Evolutionary conservation across 1,284 basidiomycete genomes (phyloP).

Genomic region (Coriolopsis trogii): DNA sequence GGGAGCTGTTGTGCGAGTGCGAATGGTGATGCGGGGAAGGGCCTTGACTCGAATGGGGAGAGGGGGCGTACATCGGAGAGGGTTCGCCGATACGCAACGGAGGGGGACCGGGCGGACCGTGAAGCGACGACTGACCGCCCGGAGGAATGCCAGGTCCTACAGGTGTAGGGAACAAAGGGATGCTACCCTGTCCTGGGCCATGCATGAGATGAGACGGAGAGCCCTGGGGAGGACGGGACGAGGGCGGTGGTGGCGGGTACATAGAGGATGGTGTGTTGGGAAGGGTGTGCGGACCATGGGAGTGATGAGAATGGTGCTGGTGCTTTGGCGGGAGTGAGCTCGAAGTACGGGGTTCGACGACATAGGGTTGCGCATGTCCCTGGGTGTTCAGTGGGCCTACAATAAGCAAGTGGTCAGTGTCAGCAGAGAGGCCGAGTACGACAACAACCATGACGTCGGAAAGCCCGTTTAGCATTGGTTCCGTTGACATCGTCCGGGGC

Average conservation of each 20-base stretch:
- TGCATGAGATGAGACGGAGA: constrained; percentile 21
- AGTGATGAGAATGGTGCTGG: constrained; percentile 18
- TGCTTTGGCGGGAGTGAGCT: constrained; percentile 7
- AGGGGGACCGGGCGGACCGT: constrained; percentile 18
- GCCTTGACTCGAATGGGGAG: constrained; percentile 16
- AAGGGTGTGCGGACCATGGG: constrained; percentile 22
- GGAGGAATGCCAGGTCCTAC: constrained; percentile 28
- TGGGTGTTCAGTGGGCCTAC: constrained; percentile 10
- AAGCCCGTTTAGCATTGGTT: too few relatives aligned
- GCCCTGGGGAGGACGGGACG: constrained; percentile 11
- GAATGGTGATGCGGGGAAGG: constrained; percentile 11
- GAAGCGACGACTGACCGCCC: constrained; percentile 9
- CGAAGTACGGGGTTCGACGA: constrained; percentile 21
- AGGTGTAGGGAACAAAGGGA: constrained; percentile 30
- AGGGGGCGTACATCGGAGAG: constrained; percentile 34
- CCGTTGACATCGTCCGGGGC: too few relatives aligned
- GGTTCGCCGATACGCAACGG: constrained; percentile 30
- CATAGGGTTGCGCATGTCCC: constrained; percentile 20
- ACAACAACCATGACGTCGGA: too few relatives aligned
- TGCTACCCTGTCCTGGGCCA: constrained; percentile 24
- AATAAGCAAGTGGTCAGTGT: too few relatives aligned
- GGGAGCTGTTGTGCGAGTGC: constrained; percentile 17
- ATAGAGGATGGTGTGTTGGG: constrained; percentile 28
- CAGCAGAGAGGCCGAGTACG: too few relatives aligned
- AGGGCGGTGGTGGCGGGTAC: constrained; percentile 32